phyloP scores from a whole-genome alignment of 75 land plant species.

The Sequoia sempervirens region DNA sequence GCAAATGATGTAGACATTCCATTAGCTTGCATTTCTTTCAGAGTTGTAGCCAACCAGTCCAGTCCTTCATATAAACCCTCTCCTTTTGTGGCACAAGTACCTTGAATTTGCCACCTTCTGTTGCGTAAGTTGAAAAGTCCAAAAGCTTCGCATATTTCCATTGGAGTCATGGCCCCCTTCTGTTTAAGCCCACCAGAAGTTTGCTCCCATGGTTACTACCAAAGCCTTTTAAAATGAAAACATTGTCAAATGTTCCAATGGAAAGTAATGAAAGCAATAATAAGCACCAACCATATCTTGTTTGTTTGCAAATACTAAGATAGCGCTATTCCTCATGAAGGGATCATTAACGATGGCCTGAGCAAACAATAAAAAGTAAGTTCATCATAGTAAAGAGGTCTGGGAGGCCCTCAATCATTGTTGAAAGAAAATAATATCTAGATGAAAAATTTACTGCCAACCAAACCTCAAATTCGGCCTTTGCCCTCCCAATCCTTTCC shows the following conservation, averaged over 20 bases:
- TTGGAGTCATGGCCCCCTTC: slow-evolving; percentile 49
- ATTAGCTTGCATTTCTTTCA: slow-evolving; percentile 49
- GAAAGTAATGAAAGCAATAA: not conserved
- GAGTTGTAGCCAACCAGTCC: slow-evolving; percentile 48
- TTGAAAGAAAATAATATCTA: not conserved
- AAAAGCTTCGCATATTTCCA: slow-evolving; percentile 46
- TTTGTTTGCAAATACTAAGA: slow-evolving; percentile 55
- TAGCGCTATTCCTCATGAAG: slow-evolving; percentile 57
- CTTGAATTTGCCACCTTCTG: slow-evolving; percentile 59
- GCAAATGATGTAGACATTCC: slow-evolving; percentile 43
- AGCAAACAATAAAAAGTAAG: not conserved
- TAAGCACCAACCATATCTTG: slow-evolving; percentile 38
- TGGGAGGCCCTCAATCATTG: not conserved
- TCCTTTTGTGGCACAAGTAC: slow-evolving; percentile 49
- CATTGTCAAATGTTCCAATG: not conserved
- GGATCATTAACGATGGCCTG: slow-evolving; percentile 49
- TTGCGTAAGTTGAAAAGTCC: slow-evolving; percentile 38
- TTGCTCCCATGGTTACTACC: not conserved
- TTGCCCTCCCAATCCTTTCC: slow-evolving; percentile 44
- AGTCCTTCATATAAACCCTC: slow-evolving; percentile 58
- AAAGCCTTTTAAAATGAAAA: not conserved
- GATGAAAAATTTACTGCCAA: not conserved
- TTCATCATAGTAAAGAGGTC: not conserved
- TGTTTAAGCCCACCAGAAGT: slow-evolving; percentile 14
- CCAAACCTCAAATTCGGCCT: slow-evolving; percentile 42